Base-by-base conservation (phyloP, 371 early-diverging fungal genomes). In the Lichtheimia hyalospora region DNA sequence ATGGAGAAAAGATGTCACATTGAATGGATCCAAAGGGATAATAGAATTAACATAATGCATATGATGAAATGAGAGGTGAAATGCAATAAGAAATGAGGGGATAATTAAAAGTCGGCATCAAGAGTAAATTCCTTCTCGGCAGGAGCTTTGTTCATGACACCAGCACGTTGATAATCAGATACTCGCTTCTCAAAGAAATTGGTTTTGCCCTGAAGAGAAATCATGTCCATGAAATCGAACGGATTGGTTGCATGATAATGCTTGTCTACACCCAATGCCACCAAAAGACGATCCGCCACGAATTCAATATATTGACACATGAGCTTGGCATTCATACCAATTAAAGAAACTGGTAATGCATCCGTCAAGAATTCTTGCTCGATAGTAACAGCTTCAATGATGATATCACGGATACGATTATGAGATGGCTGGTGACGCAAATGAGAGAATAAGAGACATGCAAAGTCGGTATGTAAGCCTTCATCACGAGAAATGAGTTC, bases 171-270 rank as follows among this genome's bases (percentile, higher is more conserved):
- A 77, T 99, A 99, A 69, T 99, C 99, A 15, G 96, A 94, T 40
- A 99, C 99, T 67, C 92, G 92, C 88, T 99, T 99, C 82, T 99
- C 99, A 68, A 99, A 99, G 84, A 99, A 99, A 87, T 99, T 99
- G 57, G 99, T 98, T 85, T 99, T 99, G 68, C 99, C 99, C 78
- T 96, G 96, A 63, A 99, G 83, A 27, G 96, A 96, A 73, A 99
- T 99, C 84, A 98, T 81, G 72, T 99, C 99, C 99, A 99, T 99
- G 69, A 99, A 99, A 74, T 99, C 99, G 67, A 99, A 99, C 49
- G 99, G 99, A 73, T 99, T 99, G 66, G 89, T 81, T 3, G 84
- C 87, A 43, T 92, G 88, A 85, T 93, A 99, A 62, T 86, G 70
- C 83, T 99, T 99, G 50, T 77, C 70, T 58, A 88, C 86, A 24